Evolutionary conservation across 2,329 filamentous ascomycete species (phyloP).

Genomic region (Coccinonectria pachysandricola): DNA sequence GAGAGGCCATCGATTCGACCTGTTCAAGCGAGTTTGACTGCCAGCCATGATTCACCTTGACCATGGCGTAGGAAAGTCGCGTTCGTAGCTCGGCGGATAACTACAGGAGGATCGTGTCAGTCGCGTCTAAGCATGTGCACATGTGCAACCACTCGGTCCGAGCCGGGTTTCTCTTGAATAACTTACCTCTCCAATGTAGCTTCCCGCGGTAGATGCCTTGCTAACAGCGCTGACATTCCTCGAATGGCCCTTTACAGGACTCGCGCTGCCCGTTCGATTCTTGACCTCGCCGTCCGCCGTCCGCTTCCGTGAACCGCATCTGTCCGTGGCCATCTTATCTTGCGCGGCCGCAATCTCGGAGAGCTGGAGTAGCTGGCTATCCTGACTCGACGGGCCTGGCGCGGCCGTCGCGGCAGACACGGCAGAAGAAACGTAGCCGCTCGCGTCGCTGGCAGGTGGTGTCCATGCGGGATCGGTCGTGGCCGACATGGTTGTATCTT

Average conservation of each 20-base stretch:
- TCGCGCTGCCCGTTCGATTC: slow-evolving; percentile 32
- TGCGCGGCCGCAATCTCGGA: slow-evolving; percentile 47
- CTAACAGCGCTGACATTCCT: slow-evolving; percentile 62
- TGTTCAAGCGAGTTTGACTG: slow-evolving; percentile 69
- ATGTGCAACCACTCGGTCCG: slow-evolving; percentile 1
- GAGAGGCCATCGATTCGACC: slow-evolving; percentile 64
- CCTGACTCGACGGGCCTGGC: slow-evolving; percentile 30
- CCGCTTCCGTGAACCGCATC: slow-evolving; percentile 50
- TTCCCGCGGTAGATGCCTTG: slow-evolving; percentile 47
- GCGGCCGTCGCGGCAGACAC: slow-evolving; percentile 1
- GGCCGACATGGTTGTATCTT: slow-evolving; percentile 15
- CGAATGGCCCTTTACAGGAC: slow-evolving; percentile 48
- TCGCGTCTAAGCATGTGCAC: slow-evolving; percentile 1
- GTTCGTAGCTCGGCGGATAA: slow-evolving; percentile 70
- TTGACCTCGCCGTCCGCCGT: slow-evolving; percentile 70
- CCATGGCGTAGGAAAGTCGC: slow-evolving; percentile 83
- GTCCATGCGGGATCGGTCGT: slow-evolving; percentile 16
- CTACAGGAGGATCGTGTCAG: slow-evolving; percentile 32
- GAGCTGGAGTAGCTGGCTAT: slow-evolving; percentile 47
- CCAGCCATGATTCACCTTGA: slow-evolving; percentile 88
- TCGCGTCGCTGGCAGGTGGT: slow-evolving; percentile 15
- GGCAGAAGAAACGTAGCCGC: slow-evolving; percentile 5
- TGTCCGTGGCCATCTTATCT: slow-evolving; percentile 34
- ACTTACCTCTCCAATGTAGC: slow-evolving; percentile 69
- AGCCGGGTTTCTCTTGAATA: slow-evolving; percentile 1